Evolutionary conservation across 75 land plant species (phyloP), one percentile per base, ranked within the genome.

Genomic region (Sequoiadendron giganteum): DNA sequence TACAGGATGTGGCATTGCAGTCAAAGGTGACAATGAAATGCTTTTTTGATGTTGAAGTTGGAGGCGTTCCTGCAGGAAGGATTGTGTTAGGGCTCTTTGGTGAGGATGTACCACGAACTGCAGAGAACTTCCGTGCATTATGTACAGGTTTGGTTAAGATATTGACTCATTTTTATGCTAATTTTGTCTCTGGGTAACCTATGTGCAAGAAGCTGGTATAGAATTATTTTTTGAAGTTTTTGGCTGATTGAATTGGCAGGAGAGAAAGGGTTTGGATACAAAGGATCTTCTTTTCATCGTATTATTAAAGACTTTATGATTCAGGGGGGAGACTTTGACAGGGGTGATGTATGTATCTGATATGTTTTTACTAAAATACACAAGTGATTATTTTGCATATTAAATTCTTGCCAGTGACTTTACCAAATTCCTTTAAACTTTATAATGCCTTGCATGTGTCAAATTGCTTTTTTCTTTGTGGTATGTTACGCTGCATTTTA

Each of bases 121-220:
- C 90, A 3, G 99, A 97, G 87, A 97, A 97, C 58, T 97, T 97
- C 89, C 96, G 97, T 55, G 97, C 97, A 47, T 91, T 96, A 13
- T 97, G 99, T 90, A 97, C 99, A 89, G 99, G 99, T 75, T 75
- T 75, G 77, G 7, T 65, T 65, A 65, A 34, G 16, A 34, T 75
- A 32, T 75, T 34, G 30, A 72, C 5, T 10, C 77, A 10, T 75
- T 13, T 10, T 75, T 34, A 10, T 6, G 3, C 14, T 34, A 32
- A 34, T 75, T 75, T 75, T 72, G 34, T 75, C 38, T 75, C 38
- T 75, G 39, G 39, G 15, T 75, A 75, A 47, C 48, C n/a, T 45
- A 82, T 36, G 25, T 42, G 76, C 40, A 58, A 85, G 40, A 42
- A 83, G n/a, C 73, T 61, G 86, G 68, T 85, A 36, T 85, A 1